Base-by-base conservation (phyloP, 2,329 filamentous ascomycete species). In the Sclerotinia minor region DNA sequence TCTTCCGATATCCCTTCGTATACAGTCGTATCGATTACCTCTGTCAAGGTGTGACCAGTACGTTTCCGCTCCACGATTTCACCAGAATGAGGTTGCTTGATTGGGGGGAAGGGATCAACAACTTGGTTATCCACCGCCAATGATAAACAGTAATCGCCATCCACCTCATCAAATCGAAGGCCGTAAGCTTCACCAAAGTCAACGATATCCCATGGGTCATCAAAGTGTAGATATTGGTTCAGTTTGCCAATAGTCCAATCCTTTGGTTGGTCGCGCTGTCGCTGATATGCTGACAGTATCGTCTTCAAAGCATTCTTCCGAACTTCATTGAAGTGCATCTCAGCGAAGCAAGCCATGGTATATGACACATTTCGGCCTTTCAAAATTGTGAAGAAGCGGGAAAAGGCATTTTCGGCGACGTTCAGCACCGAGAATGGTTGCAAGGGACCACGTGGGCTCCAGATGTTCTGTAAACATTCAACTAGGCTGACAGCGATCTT, bases 311-410 rank as follows among this genome's bases (percentile, higher is more conserved):
- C 84, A 17, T 83, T 81, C 65, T 85, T 85, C 52, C 88, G 85
- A 44, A 89, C 79, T 47, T 82, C 80, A 52, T 85, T 84, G 68
- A 90, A 89, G 73, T 89, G 86, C n/a, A 87, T 85, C 73, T 90
- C 87, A 8, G 87, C 87, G 69, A 90, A 84, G 72, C 88, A 90
- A 19, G 87, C 88, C 86, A 90, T 89, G 1, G 86, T 89, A 74
- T 90, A 90, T 0, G 88, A 89, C 2, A 89, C 83, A 21, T 80
- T 78, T 0, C 80, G 79, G 52, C 83, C 81, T 71, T 85, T 81
- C 38, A 90, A 79, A 59, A 90, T 87, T 32, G 83, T 80, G 73
- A 90, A 89, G 75, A 85, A 89, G 24, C 83, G 81, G 32, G 81
- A 79, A 55, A 82, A 85, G 7, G 81, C 80, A 26, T 82, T 81